Base-by-base conservation (phyloP, 148 eudicot genomes). In the Amaranthus palmeri region DNA sequence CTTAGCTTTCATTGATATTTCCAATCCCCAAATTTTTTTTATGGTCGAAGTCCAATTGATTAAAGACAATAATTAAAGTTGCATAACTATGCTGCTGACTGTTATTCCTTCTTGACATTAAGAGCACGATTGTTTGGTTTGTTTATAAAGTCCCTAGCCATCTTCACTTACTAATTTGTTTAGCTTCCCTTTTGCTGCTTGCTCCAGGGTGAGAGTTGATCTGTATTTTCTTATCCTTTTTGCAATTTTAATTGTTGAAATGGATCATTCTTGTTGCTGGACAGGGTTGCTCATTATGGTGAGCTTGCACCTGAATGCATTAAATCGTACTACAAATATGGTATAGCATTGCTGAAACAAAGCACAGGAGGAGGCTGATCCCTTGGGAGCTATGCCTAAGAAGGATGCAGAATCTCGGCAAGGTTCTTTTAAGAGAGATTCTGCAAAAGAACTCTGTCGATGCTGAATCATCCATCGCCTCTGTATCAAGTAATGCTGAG, bases 301-400 rank as follows among this genome's bases (percentile, higher is more conserved):
- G 97, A 95, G 76, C 96, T 95, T 81, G 86, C 93, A 41, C 93
- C 89, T 50, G 93, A 91, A 82, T 95, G 97, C 77, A 84, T 92
- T 45, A 77, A 79, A 49, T 74, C 89, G 25, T 95, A 89, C 65
- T 95, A 89, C 72, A 88, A 87, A 78, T 95, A 85, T 70, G 98
- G 99, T 5, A 79, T 86, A 82, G 96, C 88, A n/a, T 86, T 95
- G 71, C 77, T 95, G 76, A 77, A n/a, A 85, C 84, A 95, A 95
- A 88, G 93, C 96, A 63, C 97, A 95, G 77, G 99, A 95, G 54
- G 99, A 92, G 81, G 79, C 97, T 80, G 99, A 96, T 79, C 92
- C 97, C 25, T 66, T 96, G 59, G 96, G 79, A 50, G 45, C 81
- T 42, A 76, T 92, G 82, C 97, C 97, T 1, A 95, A 92, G 80